Base-by-base conservation (phyloP, 352 stramenopile genomes). In the Globisporangium recalcitrans region DNA sequence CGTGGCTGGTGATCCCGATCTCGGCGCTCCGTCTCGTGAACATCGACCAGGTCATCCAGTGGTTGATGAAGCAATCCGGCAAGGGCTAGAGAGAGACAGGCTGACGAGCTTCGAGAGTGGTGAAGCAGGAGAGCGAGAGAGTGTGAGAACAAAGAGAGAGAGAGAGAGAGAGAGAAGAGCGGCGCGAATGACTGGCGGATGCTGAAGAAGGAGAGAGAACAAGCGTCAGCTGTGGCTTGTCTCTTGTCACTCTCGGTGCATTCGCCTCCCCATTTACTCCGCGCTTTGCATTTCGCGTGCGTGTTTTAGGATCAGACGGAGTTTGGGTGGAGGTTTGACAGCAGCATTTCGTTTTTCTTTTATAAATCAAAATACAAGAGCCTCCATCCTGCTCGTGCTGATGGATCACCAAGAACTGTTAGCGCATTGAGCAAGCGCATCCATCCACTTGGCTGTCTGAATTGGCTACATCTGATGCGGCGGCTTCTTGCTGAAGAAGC, bases 1-100 rank as follows among this genome's bases (percentile, higher is more conserved):
- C 97, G 46, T 99, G 97, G 97, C 96, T 99, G 62, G 93, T 99
- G 48, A 97, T 99, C 66, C 97, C 97, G 38, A 98, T 98, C 75
- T 98, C 91, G 66, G 97, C 97, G 24, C 80, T 99, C 44, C 92
- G 96, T 58, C 87, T 96, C 63, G 96, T 97, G 49, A 98, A 98
- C 83, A 97, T 99, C 63, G 96, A 99, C 77, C 94, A 98, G 74
- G 93, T 98, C 62, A 94, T 98, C 51, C 93, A 98, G 75, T 98
- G 95, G 95, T 75, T 98, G 59, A 98, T 98, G 72, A 95, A 96
- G 62, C 94, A 98, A 77, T 95, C 85, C 42, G 85, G 85, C 74
- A 94, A 94, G 80, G 81, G 81, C 62, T 94, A 91, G 48, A 67
- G 44, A 40, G 2, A 32, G 19, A 11, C 3, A 38, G 47, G 11